phyloP scores from a whole-genome alignment of 2,329 filamentous ascomycete species.

The Cladophialophora bantiana region DNA sequence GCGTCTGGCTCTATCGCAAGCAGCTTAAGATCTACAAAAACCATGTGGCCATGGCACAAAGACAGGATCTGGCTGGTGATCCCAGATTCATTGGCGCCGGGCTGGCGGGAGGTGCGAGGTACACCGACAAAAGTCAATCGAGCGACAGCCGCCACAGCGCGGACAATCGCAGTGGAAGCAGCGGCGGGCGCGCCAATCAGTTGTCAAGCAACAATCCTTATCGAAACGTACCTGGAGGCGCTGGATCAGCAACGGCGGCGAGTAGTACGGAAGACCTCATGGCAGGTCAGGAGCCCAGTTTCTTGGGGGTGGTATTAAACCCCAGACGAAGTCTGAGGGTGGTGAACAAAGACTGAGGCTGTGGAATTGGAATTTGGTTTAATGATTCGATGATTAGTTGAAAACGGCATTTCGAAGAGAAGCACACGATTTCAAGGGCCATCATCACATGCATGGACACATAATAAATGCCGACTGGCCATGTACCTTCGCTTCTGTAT shows the following conservation, averaged over 20 bases:
- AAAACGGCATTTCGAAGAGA: constrained; percentile 8
- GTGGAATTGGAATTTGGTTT: not conserved
- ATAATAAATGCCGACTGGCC: not conserved
- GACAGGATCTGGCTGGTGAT: constrained; percentile 57
- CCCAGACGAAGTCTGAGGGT: constrained; percentile 73
- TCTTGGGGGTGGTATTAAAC: constrained; percentile 73
- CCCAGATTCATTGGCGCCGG: constrained; percentile 39
- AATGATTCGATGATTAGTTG: constrained; percentile 13
- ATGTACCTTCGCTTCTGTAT: constrained; percentile 7
- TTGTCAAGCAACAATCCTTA: constrained; percentile 43
- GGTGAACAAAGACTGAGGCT: constrained; percentile 64
- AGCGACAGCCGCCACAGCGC: constrained; percentile 36
- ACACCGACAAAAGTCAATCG: constrained; percentile 35
- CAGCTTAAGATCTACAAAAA: constrained; percentile 73
- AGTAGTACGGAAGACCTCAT: constrained; percentile 66
- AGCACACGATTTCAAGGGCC: constrained; percentile 6
- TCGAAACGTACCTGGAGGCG: constrained; percentile 35
- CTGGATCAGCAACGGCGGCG: constrained; percentile 52
- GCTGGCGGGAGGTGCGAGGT: constrained; percentile 16
- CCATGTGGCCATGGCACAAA: constrained; percentile 71
- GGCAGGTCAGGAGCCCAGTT: constrained; percentile 70
- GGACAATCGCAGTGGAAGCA: constrained; percentile 34
- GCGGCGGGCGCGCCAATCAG: constrained; percentile 39
- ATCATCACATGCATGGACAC: constrained; percentile 14
- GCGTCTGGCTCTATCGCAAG: constrained; percentile 76